Evolutionary conservation across 805 yeast genomes (phyloP).

Genomic region (Komagataella ulmi): DNA sequence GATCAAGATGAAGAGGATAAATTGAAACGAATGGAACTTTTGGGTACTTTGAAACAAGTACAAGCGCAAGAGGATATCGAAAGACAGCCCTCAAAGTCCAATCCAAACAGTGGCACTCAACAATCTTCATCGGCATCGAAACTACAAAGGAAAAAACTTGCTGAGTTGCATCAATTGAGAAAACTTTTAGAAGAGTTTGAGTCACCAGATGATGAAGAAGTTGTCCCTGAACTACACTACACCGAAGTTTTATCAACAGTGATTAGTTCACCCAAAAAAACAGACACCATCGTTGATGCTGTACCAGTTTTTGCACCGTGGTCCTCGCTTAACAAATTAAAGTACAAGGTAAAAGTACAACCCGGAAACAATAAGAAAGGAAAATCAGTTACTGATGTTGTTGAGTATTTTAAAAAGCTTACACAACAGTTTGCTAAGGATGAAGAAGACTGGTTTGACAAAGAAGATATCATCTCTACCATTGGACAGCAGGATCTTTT

Average conservation of each 20-base stretch:
- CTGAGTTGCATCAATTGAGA: conserved; percentile 15
- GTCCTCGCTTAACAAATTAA: conserved; percentile 59
- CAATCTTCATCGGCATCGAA: conserved; percentile 3
- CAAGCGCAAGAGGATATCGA: conserved; percentile 11
- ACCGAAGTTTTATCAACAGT: conserved; percentile 15
- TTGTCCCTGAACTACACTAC: conserved; percentile 11
- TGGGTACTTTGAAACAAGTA: conserved; percentile 68
- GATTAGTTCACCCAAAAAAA: conserved; percentile 26
- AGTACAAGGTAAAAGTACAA: conserved; percentile 73
- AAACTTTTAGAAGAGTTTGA: conserved; percentile 18
- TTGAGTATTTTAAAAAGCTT: conserved; percentile 37
- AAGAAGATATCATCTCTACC: conserved; percentile 38
- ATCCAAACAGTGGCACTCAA: conserved; percentile 1
- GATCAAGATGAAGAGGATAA: conserved; percentile 91
- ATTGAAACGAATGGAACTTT: conserved; percentile 54
- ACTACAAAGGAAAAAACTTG: conserved; percentile 11
- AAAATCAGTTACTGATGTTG: conserved; percentile 61
- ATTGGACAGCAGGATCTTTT: conserved; percentile 56
- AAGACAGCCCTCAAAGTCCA: not conserved
- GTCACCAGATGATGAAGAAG: conserved; percentile 6
- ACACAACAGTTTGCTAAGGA: conserved; percentile 14
- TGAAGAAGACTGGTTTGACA: conserved; percentile 42
- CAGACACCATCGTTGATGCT: conserved; percentile 45
- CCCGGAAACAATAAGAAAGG: conserved; percentile 81
- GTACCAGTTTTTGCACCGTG: conserved; percentile 92